phyloP scores from a whole-genome alignment of 2,329 filamentous ascomycete species.

The Xylaria sp. region DNA sequence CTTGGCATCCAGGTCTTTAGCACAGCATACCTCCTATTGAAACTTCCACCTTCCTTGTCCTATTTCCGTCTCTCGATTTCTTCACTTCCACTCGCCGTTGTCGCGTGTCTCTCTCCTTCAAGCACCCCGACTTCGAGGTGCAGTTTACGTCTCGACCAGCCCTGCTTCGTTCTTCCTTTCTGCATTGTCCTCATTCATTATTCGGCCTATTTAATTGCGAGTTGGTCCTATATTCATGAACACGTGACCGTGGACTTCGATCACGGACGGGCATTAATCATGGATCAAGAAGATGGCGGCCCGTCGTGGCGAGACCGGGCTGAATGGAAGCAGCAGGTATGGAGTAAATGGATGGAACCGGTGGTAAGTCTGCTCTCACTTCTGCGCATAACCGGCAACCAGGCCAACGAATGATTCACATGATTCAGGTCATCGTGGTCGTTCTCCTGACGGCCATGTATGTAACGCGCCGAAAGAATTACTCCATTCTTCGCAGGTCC shows the following conservation, averaged over 20 bases:
- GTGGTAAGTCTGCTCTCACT: slow-evolving; percentile 31
- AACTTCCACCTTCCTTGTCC: slow-evolving; percentile 21
- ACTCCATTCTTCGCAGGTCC: slow-evolving; percentile 47
- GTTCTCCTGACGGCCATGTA: slow-evolving; percentile 54
- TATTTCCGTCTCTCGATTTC: slow-evolving; percentile 24
- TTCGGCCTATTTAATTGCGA: neutral
- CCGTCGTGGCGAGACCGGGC: slow-evolving; percentile 41
- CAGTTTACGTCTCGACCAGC: neutral
- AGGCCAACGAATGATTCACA: slow-evolving; percentile 3
- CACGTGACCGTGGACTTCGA: slow-evolving; percentile 14
- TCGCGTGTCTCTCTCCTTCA: slow-evolving; percentile 28
- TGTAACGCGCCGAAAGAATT: slow-evolving; percentile 52
- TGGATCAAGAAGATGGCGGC: slow-evolving; percentile 35
- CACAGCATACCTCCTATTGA: slow-evolving; percentile 19
- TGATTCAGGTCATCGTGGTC: slow-evolving; percentile 51
- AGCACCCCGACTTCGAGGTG: neutral
- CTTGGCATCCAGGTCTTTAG: slow-evolving; percentile 22
- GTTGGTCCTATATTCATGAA: slow-evolving; percentile 18
- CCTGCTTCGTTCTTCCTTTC: neutral
- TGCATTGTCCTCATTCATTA: neutral
- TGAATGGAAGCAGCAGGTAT: slow-evolving; percentile 43
- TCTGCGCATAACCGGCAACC: neutral
- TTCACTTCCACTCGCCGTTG: slow-evolving; percentile 18
- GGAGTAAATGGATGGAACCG: slow-evolving; percentile 44
- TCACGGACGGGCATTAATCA: slow-evolving; percentile 17